These are phyloP conservation scores for Macrolepiota albuminosa DNA, from an alignment of 768 basidiomycete species.

Conservation along the genomic window DNA sequence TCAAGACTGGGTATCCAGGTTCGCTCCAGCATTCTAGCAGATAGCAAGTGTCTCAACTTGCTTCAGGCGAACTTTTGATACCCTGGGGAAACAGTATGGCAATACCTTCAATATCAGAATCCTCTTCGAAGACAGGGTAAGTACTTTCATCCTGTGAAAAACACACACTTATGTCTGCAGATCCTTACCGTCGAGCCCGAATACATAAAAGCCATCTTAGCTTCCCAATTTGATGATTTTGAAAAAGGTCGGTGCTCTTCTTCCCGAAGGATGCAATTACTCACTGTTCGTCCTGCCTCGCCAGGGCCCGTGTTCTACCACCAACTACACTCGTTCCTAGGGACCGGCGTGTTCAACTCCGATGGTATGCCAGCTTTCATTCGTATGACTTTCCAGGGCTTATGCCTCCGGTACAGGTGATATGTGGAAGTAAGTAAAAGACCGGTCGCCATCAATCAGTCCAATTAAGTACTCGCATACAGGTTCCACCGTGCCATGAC, in stretches of 20 bases:
- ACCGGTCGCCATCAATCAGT: neutral
- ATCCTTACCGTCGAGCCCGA: slow-evolving; percentile 41
- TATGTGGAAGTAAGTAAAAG: slow-evolving; percentile 57
- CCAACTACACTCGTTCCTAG: slow-evolving; percentile 36
- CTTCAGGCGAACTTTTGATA: slow-evolving; percentile 24
- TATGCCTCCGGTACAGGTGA: slow-evolving; percentile 36
- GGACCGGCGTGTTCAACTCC: slow-evolving; percentile 55
- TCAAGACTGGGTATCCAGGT: slow-evolving; percentile 31
- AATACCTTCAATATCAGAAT: slow-evolving; percentile 22
- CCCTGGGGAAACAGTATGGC: slow-evolving; percentile 20
- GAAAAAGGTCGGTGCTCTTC: slow-evolving; percentile 31
- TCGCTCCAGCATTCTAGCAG: slow-evolving; percentile 1
- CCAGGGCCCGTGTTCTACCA: slow-evolving; percentile 21
- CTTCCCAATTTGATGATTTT: slow-evolving; percentile 43
- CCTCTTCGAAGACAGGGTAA: slow-evolving; percentile 28
- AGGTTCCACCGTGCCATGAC: slow-evolving; percentile 66
- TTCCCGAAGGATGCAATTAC: slow-evolving; percentile 1
- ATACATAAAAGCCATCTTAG: slow-evolving; percentile 42
- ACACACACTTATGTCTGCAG: slow-evolving; percentile 17
- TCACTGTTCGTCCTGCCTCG: neutral
- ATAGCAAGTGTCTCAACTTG: neutral
- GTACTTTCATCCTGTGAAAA: neutral
- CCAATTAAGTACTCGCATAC: neutral
- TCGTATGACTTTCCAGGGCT: neutral
- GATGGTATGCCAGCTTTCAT: slow-evolving; percentile 35